Percentiles rank a stretch among this genome's conserved stretches.
Conservation (phyloP, 1,284 basidiomycete genomes). For the Prillingera fragicola region DNA sequence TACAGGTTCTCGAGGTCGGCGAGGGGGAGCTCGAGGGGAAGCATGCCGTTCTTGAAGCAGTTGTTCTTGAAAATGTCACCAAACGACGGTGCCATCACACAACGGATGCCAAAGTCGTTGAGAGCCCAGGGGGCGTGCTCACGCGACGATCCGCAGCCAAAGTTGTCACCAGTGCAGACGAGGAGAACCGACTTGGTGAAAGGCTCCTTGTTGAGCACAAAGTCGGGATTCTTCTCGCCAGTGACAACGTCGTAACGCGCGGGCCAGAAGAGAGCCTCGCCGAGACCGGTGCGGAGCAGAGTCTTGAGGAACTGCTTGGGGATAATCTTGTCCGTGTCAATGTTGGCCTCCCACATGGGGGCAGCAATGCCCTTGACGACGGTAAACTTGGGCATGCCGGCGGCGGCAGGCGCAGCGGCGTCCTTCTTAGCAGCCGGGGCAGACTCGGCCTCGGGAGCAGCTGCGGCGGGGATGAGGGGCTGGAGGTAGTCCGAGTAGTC, state of each 20-base stretch:
- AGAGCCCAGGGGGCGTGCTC: conserved; percentile 97
- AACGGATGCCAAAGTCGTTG: conserved; percentile 91
- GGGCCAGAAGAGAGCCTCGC: conserved; percentile 80
- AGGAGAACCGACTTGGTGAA: conserved; percentile 76
- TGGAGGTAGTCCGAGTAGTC: conserved; percentile 70
- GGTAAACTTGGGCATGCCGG: conserved; percentile 67
- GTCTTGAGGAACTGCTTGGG: conserved; percentile 96
- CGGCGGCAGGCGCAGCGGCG: conserved; percentile 55
- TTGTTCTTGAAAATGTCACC: conserved; percentile 78
- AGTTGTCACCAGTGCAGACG: conserved; percentile 85
- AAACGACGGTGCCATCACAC: conserved; percentile 87
- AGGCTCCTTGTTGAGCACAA: conserved; percentile 80
- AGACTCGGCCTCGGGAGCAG: conserved; percentile 42
- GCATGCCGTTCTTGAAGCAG: conserved; percentile 94
- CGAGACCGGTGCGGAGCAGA: conserved; percentile 84
- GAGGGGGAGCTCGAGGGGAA: conserved; percentile 73
- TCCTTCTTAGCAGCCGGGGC: conserved; percentile 52
- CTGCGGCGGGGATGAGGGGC: conserved; percentile 60
- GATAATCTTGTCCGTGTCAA: conserved; percentile 97
- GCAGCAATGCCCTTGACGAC: conserved; percentile 78
- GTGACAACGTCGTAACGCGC: conserved; percentile 75
- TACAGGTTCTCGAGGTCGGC: conserved; percentile 70
- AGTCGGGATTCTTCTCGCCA: conserved; percentile 69
- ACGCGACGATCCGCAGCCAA: conserved; percentile 88
- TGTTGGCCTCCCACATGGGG: conserved; percentile 84